Base-by-base conservation (phyloP, 495 filamentous ascomycete genomes). In the Penicillium cinerascens region DNA sequence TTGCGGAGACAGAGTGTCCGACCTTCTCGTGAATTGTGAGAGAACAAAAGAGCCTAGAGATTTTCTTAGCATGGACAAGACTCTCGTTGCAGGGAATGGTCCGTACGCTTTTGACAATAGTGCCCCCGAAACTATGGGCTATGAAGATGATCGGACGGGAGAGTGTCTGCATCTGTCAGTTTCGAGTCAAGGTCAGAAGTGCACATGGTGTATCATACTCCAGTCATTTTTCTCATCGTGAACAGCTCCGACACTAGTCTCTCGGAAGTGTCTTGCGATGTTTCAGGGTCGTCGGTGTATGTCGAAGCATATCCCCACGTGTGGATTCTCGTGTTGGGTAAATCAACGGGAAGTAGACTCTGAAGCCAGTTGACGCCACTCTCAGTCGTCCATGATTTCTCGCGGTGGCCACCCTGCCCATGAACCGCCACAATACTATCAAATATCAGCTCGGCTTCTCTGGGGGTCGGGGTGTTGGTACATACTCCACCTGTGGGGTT, bases 301-400 rank as follows among this genome's bases (percentile, higher is more conserved):
- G 36, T 26, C 0, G 54, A 36, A 52, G 67, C 58, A 65, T 80
- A 81, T 8, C 78, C 78, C 69, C 74, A 81, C n/a, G 63, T 76
- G 38, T 74, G 51, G 38, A 81, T 65, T 26, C 78, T 70, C 1
- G 71, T 72, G 44, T 71, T 47, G 20, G 73, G 78, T 15, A 79
- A 54, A 22, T 72, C 68, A 13, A 10, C 29, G 15, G 76, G 73
- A 17, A 83, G 63, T 39, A 83, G 52, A 52, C 76, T 74, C 26
- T 64, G 63, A 35, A 79, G 75, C 80, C 78, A 82, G 52, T 72
- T 68, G 15, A 61, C 51, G 7, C 61, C 65, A 54, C 69, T 67
- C 2, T 58, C 38, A 16, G 69, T 64, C 11, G 73, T 78, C 78
- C 71, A 69, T 42, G 64, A 63, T 36, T 29, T 48, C 16, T 61